Conservation (phyloP, 2,329 filamentous ascomycete genomes). For the Talaromyces rugulosus region DNA sequence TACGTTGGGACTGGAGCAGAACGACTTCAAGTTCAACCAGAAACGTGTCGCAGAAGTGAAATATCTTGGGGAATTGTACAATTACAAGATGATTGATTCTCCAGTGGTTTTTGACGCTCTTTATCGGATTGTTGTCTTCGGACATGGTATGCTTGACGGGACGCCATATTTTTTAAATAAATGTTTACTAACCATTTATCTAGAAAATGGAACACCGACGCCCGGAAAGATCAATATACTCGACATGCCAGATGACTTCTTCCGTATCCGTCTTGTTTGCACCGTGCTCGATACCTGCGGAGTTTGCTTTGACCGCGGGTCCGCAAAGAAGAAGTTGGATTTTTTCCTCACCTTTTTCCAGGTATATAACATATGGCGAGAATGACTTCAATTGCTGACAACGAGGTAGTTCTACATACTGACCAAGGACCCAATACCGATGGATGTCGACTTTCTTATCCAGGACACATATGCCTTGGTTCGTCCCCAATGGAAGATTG, state of each 20-base stretch:
- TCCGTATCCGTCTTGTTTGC: conserved; percentile 85
- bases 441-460: conserved; percentile 96
- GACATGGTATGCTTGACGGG: conserved; percentile 57
- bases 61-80: conserved; percentile 93
- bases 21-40: conserved; percentile 97
- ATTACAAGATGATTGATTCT: conserved; percentile 94
- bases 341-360: conserved; percentile 97
- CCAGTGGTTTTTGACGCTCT: conserved; percentile 91
- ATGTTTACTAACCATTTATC: neutral
- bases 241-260: conserved; percentile 90
- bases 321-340: conserved; percentile 93
- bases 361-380: conserved; percentile 38
- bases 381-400: conserved; percentile 14
- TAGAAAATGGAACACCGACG: conserved; percentile 70
- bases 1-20: conserved; percentile 81
- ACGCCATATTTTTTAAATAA: neutral
- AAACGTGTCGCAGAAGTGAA: conserved; percentile 92
- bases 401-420: conserved; percentile 79
- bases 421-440: conserved; percentile 82
- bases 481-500: conserved; percentile 88
- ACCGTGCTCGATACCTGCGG: conserved; percentile 92
- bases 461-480: conserved; percentile 85
- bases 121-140: conserved; percentile 91
- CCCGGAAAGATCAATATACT: conserved; percentile 72
- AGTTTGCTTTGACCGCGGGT: conserved; percentile 90